phyloP scores from a whole-genome alignment of 2,329 filamentous ascomycete species.

The Aspergillus ustus region DNA sequence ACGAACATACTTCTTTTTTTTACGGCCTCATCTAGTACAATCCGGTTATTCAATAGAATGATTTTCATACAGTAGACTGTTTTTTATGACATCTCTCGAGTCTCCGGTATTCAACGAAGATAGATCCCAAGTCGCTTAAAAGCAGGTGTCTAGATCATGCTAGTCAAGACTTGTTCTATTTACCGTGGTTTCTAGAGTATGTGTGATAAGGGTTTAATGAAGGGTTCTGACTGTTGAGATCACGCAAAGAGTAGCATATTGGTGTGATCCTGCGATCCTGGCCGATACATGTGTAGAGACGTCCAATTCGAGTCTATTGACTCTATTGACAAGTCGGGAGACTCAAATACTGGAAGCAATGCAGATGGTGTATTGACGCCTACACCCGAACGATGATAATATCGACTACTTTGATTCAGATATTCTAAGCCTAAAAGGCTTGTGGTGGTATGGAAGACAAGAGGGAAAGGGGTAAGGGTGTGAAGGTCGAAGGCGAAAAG shows the following conservation, averaged over 20 bases:
- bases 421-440: slow-evolving; percentile 19
- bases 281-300: not conserved
- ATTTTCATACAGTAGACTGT: not conserved
- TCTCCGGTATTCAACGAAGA: no score
- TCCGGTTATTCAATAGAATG: not conserved
- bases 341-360: not conserved
- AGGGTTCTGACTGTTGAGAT: not conserved
- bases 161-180: not conserved
- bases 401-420: slow-evolving; percentile 25
- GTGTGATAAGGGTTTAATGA: not conserved
- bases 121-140: no score
- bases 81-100: not conserved
- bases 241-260: not conserved
- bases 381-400: not conserved
- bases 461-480: slow-evolving; percentile 17
- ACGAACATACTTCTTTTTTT: slow-evolving; percentile 6
- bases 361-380: not conserved
- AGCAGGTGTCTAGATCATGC: no score
- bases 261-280: not conserved
- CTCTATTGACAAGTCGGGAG: not conserved
- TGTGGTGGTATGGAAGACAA: slow-evolving; percentile 18
- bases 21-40: not conserved
- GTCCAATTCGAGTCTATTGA: not conserved
- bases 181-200: not conserved
- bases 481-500: slow-evolving; percentile 26